Base-by-base conservation (phyloP, 2,329 filamentous ascomycete species). In the Fusarium cyanostomum region DNA sequence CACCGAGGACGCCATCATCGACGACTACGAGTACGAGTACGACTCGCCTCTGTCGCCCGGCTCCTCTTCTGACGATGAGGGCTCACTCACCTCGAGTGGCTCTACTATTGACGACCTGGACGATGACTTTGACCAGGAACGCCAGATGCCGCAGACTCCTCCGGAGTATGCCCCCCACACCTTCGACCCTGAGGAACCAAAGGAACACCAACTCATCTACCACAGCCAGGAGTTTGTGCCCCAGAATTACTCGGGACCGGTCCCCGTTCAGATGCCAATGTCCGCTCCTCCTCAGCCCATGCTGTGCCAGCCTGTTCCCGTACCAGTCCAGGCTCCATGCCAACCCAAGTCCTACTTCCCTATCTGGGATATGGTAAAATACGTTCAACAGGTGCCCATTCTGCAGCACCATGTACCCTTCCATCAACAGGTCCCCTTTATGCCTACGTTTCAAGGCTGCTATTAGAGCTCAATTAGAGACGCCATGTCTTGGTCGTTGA, bases 31-130 rank as follows among this genome's bases (percentile, higher is more conserved):
- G 48, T 77, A 80, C 61, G 78, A 79, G 48, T 77, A 80, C 61
- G 78, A 79, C 68, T 78, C 77, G 21, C 78, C 82, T 26, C 76
- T 82, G 41, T 86, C 84, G 2, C 82, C 83, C n/a, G 75, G 79
- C 15, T 79, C 80, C 3, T 82, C 81, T 28, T 86, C 84, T 8
- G 82, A 86, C 62, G 81, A 86, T 66, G 81, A 84, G 64, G 84
- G 83, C 26, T 86, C 84, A 18, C 78, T 86, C 21, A 80, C 80
- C 16, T 86, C 84, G n/a, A 82, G 79, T 64, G 80, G 76, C 28
- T 83, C 83, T 11, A 84, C 80, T 49, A 78, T 85, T 48, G 82
- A 83, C 50, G 83, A 85, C 57, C 67, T 81, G 21, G 78, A 85
- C 60, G 80, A 82, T 16, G 82, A 84, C 30, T 80, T 79, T 56